Conservation (phyloP, 768 basidiomycete species). For the Trametes cubensis region DNA sequence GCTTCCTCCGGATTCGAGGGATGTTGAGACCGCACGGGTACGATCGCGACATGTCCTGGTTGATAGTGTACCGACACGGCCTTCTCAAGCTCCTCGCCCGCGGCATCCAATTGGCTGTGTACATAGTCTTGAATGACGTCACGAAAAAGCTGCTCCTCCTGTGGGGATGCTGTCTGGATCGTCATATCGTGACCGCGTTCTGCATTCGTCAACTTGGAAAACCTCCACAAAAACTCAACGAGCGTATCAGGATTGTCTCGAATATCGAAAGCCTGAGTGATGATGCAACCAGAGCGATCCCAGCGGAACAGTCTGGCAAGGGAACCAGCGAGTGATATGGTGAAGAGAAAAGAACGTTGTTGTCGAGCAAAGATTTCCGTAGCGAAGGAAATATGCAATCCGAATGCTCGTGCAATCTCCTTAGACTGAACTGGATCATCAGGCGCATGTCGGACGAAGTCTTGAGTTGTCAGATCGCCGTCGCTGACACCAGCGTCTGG, state of each 20-base stretch:
- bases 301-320: conserved; percentile 35
- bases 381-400: not conserved
- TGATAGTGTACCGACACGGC: conserved; percentile 12
- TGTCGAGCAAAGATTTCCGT: conserved; percentile 28
- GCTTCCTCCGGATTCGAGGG: not conserved
- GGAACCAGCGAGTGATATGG: conserved; percentile 32
- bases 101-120: not conserved
- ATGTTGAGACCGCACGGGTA: not conserved
- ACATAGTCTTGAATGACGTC: not conserved
- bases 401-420: not conserved
- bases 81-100: not conserved
- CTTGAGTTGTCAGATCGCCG: not conserved
- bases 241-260: conserved; percentile 26
- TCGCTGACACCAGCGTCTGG: not conserved
- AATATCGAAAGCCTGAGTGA: conserved; percentile 34
- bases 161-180: not conserved
- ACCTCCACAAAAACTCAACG: conserved; percentile 37
- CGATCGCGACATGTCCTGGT: not conserved
- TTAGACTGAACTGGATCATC: not conserved
- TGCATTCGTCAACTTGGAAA: conserved; percentile 18
- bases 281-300: conserved; percentile 39
- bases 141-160: conserved; percentile 8
- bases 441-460: conserved; percentile 3
- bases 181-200: conserved; percentile 34
- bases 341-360: conserved; percentile 34